Evolutionary conservation across 163 green algal species (phyloP).

Genomic region (Chlamydomonas reinhardtii): DNA sequence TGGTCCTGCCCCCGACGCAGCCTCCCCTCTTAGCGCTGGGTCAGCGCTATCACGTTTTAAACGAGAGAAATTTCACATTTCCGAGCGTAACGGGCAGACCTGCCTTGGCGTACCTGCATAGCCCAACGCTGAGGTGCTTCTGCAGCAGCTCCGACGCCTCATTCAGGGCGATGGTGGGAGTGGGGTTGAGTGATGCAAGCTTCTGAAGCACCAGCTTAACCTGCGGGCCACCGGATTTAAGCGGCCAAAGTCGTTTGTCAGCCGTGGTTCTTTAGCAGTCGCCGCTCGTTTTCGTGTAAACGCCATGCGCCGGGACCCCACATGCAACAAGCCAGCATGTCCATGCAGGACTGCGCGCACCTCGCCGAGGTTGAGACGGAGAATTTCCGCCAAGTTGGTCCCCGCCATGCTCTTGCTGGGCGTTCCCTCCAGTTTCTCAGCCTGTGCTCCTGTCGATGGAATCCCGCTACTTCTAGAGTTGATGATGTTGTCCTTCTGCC

Average conservation of each 20-base stretch:
- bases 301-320: no score
- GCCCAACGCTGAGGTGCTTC: conserved; percentile 67
- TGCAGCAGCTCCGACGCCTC: conserved; percentile 73
- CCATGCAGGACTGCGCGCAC: conserved; percentile 11
- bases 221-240: conserved; percentile 31
- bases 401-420: conserved; percentile 44
- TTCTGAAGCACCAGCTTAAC: conserved; percentile 75
- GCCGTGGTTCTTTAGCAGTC: no score
- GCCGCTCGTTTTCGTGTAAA: no score
- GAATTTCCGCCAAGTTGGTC: conserved; percentile 53
- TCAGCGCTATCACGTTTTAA: no score
- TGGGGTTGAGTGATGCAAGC: conserved; percentile 68
- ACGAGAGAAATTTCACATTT: neutral
- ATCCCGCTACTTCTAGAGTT: conserved; percentile 25
- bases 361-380: conserved; percentile 62
- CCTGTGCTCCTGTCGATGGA: neutral
- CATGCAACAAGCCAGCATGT: no score
- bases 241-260: no score
- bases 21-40: neutral
- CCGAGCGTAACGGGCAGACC: neutral
- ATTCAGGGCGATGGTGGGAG: conserved; percentile 69
- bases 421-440: conserved; percentile 31
- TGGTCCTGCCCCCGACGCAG: neutral
- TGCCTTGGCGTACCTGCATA: conserved; percentile 60
- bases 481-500: conserved; percentile 34